Evolutionary conservation across 2,329 filamentous ascomycete genomes (phyloP).

Genomic region (Hypoxylon sp.): DNA sequence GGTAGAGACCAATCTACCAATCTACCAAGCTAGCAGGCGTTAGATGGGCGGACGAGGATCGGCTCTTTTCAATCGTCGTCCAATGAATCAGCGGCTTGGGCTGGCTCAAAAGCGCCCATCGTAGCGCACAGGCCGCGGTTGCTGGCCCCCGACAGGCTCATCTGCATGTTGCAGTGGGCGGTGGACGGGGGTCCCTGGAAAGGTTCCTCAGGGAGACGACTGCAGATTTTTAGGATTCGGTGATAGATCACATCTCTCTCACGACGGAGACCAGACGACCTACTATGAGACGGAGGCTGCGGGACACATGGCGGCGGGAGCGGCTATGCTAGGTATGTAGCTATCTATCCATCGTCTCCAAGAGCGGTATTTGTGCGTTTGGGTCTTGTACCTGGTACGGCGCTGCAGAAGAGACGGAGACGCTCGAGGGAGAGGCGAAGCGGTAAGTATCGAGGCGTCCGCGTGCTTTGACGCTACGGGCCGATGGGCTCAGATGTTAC

Average conservation of each 20-base stretch:
- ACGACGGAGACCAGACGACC: slow-evolving; percentile 4
- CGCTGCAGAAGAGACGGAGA: slow-evolving; percentile 28
- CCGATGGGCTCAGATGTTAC: slow-evolving; percentile 31
- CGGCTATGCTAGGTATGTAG: slow-evolving; percentile 26
- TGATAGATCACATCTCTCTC: slow-evolving; percentile 19
- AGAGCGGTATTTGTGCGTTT: too few species aligned
- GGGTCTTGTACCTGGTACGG: too few species aligned
- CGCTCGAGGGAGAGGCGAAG: slow-evolving; percentile 9
- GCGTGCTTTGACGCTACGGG: slow-evolving; percentile 30
- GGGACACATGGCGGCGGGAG: slow-evolving; percentile 17
- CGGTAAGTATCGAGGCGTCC: slow-evolving; percentile 20
- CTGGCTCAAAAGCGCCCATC: slow-evolving; percentile 32
- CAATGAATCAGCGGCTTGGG: slow-evolving; percentile 29
- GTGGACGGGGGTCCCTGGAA: slow-evolving; percentile 4
- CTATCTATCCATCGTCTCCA: too few species aligned
- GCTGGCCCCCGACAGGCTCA: slow-evolving; percentile 32
- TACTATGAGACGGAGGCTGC: slow-evolving; percentile 19
- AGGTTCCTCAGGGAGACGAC: slow-evolving; percentile 16
- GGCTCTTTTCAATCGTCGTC: slow-evolving; percentile 26
- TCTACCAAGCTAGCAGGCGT: slow-evolving; percentile 30
- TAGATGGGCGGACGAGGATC: slow-evolving; percentile 31
- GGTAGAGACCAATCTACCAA: slow-evolving; percentile 36
- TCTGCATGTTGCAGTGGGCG: slow-evolving; percentile 31
- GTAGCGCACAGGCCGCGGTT: slow-evolving; percentile 34
- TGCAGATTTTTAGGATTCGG: slow-evolving; percentile 19